Conservation (phyloP, 805 yeast species). For the Ogataea methanolica region DNA sequence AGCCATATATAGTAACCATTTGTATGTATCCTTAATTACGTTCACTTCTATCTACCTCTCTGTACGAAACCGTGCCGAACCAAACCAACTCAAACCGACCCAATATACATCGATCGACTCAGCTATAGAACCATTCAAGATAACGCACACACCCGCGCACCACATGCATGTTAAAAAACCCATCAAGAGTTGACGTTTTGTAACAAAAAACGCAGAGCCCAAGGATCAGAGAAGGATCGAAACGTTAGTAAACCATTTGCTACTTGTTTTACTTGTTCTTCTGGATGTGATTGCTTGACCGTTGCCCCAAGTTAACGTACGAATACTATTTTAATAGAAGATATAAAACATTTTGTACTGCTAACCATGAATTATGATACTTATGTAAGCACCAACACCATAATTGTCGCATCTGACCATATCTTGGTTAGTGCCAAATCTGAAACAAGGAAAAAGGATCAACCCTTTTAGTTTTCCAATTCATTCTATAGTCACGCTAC, state of each 20-base stretch:
- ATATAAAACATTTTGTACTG: background rate
- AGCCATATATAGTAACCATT: background rate
- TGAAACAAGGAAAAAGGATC: no score
- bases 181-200: constrained; percentile 6
- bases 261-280: no score
- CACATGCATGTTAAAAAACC: constrained; percentile 13
- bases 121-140: background rate
- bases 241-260: no score
- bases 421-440: no score
- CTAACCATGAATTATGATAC: background rate
- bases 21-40: background rate
- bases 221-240: background rate
- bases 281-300: no score
- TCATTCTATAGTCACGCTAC: background rate
- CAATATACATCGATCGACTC: no score
- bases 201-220: no score
- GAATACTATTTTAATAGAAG: no score
- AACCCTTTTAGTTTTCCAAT: background rate
- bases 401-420: background rate
- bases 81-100: no score
- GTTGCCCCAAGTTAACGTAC: no score
- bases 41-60: background rate
- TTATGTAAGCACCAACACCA: background rate
- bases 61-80: no score
- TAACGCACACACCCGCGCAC: background rate